Conservation (phyloP, 805 yeast species). For the Jamesozyma gamospora region DNA sequence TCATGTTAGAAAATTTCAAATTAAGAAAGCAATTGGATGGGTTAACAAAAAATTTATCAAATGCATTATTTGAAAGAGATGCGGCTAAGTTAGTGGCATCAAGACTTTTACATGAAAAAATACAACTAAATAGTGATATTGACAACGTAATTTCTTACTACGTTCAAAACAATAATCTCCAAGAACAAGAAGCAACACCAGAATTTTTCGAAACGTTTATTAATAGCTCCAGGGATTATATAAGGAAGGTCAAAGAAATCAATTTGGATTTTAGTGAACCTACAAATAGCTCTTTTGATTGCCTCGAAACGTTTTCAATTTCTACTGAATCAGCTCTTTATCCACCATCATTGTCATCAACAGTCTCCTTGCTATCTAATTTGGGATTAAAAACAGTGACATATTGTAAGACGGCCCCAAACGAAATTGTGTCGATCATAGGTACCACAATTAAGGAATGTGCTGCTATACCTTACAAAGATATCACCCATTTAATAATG, state of each 20-base stretch:
- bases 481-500: too few species aligned
- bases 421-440: too few species aligned
- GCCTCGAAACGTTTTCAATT: too few species aligned
- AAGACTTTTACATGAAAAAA: constrained; percentile 61
- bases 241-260: neutral
- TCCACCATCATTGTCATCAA: too few species aligned
- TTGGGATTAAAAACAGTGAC: too few species aligned
- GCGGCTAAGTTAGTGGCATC: constrained; percentile 87
- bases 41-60: constrained; percentile 62
- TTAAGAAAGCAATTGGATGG: constrained; percentile 60
- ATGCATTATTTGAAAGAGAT: constrained; percentile 75
- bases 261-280: too few species aligned
- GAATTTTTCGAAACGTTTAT: neutral
- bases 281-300: too few species aligned
- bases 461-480: too few species aligned
- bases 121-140: constrained; percentile 53
- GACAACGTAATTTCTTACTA: neutral
- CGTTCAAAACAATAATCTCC: neutral
- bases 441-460: too few species aligned
- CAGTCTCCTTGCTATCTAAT: too few species aligned
- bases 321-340: too few species aligned
- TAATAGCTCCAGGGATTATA: neutral
- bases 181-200: neutral
- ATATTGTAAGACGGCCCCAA: too few species aligned
- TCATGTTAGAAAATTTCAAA: constrained; percentile 70